Conservation (phyloP, 768 basidiomycete species). For the Amanita inopinata region DNA sequence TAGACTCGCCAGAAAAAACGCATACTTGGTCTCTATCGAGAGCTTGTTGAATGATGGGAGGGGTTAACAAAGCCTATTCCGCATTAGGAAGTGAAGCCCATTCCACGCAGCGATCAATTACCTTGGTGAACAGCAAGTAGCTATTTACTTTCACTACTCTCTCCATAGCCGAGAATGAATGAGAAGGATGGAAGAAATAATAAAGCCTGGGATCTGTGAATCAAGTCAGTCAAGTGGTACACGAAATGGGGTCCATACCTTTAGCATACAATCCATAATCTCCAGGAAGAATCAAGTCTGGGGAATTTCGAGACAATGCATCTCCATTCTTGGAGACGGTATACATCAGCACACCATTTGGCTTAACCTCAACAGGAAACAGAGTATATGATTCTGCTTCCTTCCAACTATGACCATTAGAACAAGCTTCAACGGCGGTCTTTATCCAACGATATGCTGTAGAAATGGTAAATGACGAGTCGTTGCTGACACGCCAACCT, state of each 20-base stretch:
- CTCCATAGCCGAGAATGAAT: slow-evolving; percentile 8
- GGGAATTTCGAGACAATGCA: slow-evolving; percentile 11
- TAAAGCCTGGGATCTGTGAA: slow-evolving; percentile 6
- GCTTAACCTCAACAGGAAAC: slow-evolving; percentile 6
- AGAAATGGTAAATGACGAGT: slow-evolving; percentile 7
- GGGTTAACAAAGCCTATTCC: slow-evolving; percentile 8
- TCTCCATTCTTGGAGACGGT: slow-evolving; percentile 11
- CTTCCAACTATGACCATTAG: slow-evolving; percentile 3
- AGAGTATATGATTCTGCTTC: slow-evolving; percentile 8
- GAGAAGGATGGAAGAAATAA: slow-evolving; percentile 5
- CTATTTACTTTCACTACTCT: slow-evolving; percentile 7
- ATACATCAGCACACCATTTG: slow-evolving; percentile 9
- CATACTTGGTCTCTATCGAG: slow-evolving; percentile 11
- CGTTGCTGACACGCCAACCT: slow-evolving; percentile 7
- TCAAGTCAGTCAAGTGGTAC: slow-evolving; percentile 1
- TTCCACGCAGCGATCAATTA: slow-evolving; percentile 1
- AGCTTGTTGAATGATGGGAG: slow-evolving; percentile 11
- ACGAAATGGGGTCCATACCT: slow-evolving; percentile 6
- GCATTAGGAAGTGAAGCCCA: not conserved
- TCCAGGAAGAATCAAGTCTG: slow-evolving; percentile 10
- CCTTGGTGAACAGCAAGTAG: slow-evolving; percentile 6
- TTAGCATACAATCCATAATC: slow-evolving; percentile 12
- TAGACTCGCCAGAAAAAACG: slow-evolving; percentile 12
- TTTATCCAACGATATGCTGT: slow-evolving; percentile 8
- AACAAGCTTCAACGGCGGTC: slow-evolving; percentile 2